Evolutionary conservation across 768 basidiomycete genomes (phyloP), one percentile per base, ranked within the genome.

Genomic region (Suillus americanus): DNA sequence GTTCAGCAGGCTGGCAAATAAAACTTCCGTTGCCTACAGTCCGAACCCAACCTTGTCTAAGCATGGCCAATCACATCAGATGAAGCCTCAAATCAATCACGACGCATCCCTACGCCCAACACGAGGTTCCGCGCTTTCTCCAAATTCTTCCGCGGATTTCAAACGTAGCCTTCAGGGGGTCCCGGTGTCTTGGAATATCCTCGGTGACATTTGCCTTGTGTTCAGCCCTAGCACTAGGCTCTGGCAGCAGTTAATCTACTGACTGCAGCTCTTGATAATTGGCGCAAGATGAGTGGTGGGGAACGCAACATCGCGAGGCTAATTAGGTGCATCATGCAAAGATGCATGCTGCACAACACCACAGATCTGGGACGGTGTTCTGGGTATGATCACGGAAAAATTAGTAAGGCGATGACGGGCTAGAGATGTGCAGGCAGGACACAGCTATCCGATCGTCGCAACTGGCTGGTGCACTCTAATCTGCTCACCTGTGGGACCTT

Each of bases 111-210:
- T 59, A 59, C 56, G 56, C 56, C 56, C 56, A 59, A 59, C 56
- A 59, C 38, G 56, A 59, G 56, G 56, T 41, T 59, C 56, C 38
- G 56, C 56, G 56, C 56, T 59, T 59, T 59, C 56, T 28, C 56
- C 53, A 54, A 59, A 40, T 59, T 59, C 56, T 59, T 28, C 56
- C 56, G 56, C 56, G 56, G 56, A 59, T 59, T 41, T 59, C 38
- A 59, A 59, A 40, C 56, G 40, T 59, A 40, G 56, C 25, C 4
- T 57, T 40, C 56, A 59, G 40, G 56, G 56, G 56, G 56, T 25
- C 25, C 56, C 56, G 56, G 56, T 59, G 56, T 59, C 56, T 59
- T 59, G 56, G 56, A 25, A 59, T 59, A 59, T 59, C 56, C 25
- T 59, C 56, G 56, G 56, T 28, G 10, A 5, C 56, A 59, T 25